Base-by-base conservation (phyloP, 208 protist species). In the Wallacemonas sp. region DNA sequence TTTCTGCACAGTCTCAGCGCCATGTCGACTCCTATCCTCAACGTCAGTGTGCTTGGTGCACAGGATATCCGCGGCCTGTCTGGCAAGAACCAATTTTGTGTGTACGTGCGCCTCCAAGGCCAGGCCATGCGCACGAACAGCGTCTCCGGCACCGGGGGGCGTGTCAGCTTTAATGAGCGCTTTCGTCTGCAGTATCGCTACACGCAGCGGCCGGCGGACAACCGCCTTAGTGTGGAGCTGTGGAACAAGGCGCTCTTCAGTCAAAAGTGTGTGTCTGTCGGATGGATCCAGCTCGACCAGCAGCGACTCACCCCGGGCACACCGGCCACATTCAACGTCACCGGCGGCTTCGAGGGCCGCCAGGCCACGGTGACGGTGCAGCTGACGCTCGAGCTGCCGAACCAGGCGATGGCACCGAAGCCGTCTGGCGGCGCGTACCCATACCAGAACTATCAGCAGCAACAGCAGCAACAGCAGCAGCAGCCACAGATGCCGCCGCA, bases 221-320 rank as follows among this genome's bases (percentile, higher is more conserved):
- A 84, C 57, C 71, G 70, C 36, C 45, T 87, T 52, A 79, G 75
- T 57, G 79, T 80, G n/a, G 82, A 87, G 70, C 61, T 87, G 52
- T 87, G 82, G 79, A 42, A 31, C 41, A 76, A 84, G 67, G 74
- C 70, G 1, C 50, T 81, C 50, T 77, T 87, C 65, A 82, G 69
- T 22, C 65, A 81, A 54, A 68, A 38, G 16, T 87, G 82, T 28
- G 74, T 87, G 61, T 73, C 77, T 3, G 72, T 87, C 0, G 77
- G 72, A 18, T 84, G 73, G 78, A 46, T 83, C 16, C 59, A 81
- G 55, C 65, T 87, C 64, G 55, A 61, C n/a, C 48, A 76, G 66
- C 46, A 73, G 39, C 39, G 22, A 26, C 74, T 84, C 28, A 61
- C 71, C 42, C 70, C 59, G 18, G 70, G 74, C 1, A 42, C 63